These are phyloP conservation scores for Psilocybe subaeruginosa DNA, from an alignment of 768 basidiomycete genomes.

Conservation along the genomic window DNA sequence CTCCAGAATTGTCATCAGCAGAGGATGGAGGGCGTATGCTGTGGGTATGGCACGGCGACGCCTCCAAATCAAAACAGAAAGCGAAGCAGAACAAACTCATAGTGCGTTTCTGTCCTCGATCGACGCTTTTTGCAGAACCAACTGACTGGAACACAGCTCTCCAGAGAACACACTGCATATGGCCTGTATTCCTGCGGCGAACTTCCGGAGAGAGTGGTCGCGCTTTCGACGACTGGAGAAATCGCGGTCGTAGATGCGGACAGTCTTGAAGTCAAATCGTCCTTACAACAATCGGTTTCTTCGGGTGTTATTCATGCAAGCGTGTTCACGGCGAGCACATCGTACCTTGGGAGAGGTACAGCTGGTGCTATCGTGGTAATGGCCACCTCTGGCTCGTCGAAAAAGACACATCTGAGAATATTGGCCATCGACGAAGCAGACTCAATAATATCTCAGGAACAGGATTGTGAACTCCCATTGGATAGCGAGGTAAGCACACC, in stretches of 20 bases:
- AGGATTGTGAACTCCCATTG: slow-evolving; percentile 31
- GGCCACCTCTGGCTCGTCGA: slow-evolving; percentile 20
- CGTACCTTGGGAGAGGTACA: slow-evolving; percentile 13
- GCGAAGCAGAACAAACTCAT: slow-evolving; percentile 27
- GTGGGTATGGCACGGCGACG: slow-evolving; percentile 63
- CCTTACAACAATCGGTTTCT: slow-evolving; percentile 10
- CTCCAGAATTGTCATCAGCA: slow-evolving; percentile 41
- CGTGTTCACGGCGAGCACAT: slow-evolving; percentile 20
- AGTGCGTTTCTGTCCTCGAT: slow-evolving; percentile 37
- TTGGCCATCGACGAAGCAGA: slow-evolving; percentile 35
- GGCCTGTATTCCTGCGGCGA: slow-evolving; percentile 26
- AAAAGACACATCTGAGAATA: slow-evolving; percentile 29
- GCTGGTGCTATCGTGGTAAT: slow-evolving; percentile 22
- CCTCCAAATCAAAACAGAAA: slow-evolving; percentile 29
- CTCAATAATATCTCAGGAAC: slow-evolving; percentile 32
- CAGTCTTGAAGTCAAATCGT: slow-evolving; percentile 25
- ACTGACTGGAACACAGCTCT: slow-evolving; percentile 19
- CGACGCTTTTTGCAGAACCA: neutral
- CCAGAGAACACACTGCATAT: slow-evolving; percentile 22
- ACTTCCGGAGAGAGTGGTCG: slow-evolving; percentile 27
- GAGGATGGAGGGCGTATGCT: slow-evolving; percentile 52
- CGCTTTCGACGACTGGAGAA: slow-evolving; percentile 25
- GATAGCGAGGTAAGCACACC: slow-evolving; percentile 30
- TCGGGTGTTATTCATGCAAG: slow-evolving; percentile 21
- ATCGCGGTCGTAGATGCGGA: slow-evolving; percentile 25